Evolutionary conservation across 2,329 filamentous ascomycete species (phyloP).

Genomic region (Massarina eburnea): DNA sequence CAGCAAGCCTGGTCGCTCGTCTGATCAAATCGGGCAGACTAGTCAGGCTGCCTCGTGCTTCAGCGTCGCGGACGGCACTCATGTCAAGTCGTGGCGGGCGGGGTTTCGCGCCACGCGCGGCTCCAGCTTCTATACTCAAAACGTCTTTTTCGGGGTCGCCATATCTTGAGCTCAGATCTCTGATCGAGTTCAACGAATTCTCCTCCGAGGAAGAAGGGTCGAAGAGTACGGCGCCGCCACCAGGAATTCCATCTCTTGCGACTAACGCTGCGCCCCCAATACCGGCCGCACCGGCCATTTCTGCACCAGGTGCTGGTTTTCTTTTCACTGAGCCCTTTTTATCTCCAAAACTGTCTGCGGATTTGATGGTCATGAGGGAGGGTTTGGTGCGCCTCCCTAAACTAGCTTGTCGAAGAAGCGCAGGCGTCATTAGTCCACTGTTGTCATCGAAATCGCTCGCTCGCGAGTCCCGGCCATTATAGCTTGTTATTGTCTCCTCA

Average conservation of each 20-base stretch:
- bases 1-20: slow-evolving; percentile 81
- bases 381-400: slow-evolving; percentile 51
- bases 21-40: slow-evolving; percentile 89
- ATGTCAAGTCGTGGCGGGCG: slow-evolving; percentile 77
- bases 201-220: slow-evolving; percentile 38
- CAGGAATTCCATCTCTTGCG: slow-evolving; percentile 24
- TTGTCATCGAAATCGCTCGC: slow-evolving; percentile 38
- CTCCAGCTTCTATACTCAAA: slow-evolving; percentile 34
- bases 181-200: slow-evolving; percentile 36
- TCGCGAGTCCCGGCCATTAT: slow-evolving; percentile 32
- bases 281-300: slow-evolving; percentile 19
- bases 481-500: slow-evolving; percentile 39
- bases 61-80: slow-evolving; percentile 76
- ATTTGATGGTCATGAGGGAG: slow-evolving; percentile 52
- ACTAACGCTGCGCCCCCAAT: slow-evolving; percentile 27
- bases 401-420: slow-evolving; percentile 49
- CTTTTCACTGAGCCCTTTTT: slow-evolving; percentile 20
- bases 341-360: slow-evolving; percentile 39
- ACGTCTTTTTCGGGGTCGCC: slow-evolving; percentile 33
- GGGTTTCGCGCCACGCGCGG: slow-evolving; percentile 45
- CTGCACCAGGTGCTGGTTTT: slow-evolving; percentile 16
- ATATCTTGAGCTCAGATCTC: slow-evolving; percentile 18
- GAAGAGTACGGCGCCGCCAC: slow-evolving; percentile 36
- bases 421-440: slow-evolving; percentile 41
- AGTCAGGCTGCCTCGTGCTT: slow-evolving; percentile 84